Conservation (phyloP, 257 asterid species). For the Solanum verrucosum region DNA sequence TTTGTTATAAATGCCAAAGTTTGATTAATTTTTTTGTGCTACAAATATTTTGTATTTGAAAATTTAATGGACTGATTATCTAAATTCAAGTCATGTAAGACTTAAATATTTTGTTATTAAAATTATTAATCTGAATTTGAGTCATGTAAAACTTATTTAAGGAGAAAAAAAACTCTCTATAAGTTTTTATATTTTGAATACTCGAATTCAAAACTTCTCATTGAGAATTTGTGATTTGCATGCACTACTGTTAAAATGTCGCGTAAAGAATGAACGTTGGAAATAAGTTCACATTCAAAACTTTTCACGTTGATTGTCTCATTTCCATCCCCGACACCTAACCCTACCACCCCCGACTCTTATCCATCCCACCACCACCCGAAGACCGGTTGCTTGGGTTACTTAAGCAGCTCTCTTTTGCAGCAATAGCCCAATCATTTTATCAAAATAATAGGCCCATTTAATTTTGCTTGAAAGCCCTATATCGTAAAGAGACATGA, state of each 20-base stretch:
- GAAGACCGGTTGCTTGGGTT: neutral
- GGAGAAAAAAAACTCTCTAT: neutral
- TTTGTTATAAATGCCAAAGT: neutral
- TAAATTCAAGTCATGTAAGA: neutral
- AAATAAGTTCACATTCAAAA: neutral
- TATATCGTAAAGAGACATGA: neutral
- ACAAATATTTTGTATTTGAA: neutral
- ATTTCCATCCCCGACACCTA: neutral
- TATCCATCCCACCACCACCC: neutral
- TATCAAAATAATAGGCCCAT: neutral
- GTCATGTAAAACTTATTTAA: neutral
- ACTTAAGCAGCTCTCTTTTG: neutral
- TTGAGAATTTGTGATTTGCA: neutral
- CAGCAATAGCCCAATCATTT: neutral
- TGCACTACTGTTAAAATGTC: neutral
- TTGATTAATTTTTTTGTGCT: neutral
- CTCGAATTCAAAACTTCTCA: neutral
- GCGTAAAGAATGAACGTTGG: neutral
- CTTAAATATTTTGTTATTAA: neutral
- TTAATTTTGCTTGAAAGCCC: neutral
- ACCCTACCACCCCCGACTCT: neutral
- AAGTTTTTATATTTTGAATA: neutral
- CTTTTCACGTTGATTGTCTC: neutral
- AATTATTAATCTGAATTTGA: no score
- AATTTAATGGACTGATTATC: neutral